Evolutionary conservation across 768 basidiomycete species (phyloP), one percentile per base, ranked within the genome.

Genomic region (Stropharia rugosoannulata): DNA sequence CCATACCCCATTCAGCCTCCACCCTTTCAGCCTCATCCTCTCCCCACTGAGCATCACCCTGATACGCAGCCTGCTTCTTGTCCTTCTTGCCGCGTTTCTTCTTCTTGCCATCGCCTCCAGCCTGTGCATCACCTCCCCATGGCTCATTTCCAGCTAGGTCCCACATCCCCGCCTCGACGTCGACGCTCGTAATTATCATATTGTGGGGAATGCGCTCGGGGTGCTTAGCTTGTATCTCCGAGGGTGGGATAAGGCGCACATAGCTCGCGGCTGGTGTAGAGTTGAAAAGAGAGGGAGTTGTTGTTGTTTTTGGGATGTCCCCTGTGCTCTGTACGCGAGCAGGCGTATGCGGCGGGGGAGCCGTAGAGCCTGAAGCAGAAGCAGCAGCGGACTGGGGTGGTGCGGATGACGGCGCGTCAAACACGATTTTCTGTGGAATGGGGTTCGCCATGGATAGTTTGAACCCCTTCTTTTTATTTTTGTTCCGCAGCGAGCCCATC

Each of bases 391-490:
- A 16, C 44, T 38, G 58, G 7, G 46, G 19, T 32, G 32, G 42
- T 4, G 22, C 4, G 2, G 22, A 22, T 22, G 4, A 22, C 22
- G 22, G 22, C 27, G 36, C 62, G 1, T 65, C 65, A 58, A 88
- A 88, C 15, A 82, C 70, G 54, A 89, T 86, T 68, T 83, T 88
- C 38, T 64, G 35, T 67, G 77, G 59, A 68, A 76, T 49, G 50
- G 76, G 65, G 38, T 70, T 46, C 13, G 69, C 60, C 68, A 85
- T 75, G 6, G 80, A 70, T 47, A 80, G 73, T 61, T 79, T 84
- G 69, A 86, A 89, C 16, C 83, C 84, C 55, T 81, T 86, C 43
- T 80, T 82, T 68, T 90, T 91, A 68, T 89, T 90, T 69, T 88
- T 90, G 66, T 88, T 90, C 42, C 81, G 75, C 18, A 89, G 68